Evolutionary conservation across 2,329 filamentous ascomycete species (phyloP).

Genomic region (Juglanconis sp.): DNA sequence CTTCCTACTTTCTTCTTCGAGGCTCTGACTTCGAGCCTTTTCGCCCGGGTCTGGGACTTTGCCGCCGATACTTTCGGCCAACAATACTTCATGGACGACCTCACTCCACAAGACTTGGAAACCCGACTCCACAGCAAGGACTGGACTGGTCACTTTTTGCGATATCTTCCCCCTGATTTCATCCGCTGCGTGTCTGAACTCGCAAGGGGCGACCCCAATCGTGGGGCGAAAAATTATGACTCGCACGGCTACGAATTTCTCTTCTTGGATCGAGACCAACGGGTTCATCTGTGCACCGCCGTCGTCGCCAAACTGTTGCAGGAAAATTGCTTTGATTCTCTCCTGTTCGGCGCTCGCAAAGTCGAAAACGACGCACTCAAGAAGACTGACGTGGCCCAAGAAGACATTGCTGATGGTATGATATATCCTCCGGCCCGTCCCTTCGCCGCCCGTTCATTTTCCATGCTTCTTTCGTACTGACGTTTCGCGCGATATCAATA

Average conservation of each 20-base stretch:
- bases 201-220: slow-evolving; percentile 13
- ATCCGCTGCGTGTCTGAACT: slow-evolving; percentile 11
- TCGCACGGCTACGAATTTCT: slow-evolving; percentile 12
- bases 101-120: background rate
- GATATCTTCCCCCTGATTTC: slow-evolving; percentile 12
- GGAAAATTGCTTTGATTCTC: slow-evolving; percentile 34
- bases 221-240: background rate
- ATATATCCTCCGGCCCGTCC: background rate
- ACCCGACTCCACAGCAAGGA: background rate
- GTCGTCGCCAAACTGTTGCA: slow-evolving; percentile 37
- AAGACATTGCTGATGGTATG: slow-evolving; percentile 3
- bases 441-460: too few species aligned
- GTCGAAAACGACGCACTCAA: slow-evolving; percentile 26
- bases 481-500: background rate
- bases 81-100: background rate
- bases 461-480: background rate
- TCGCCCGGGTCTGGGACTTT: slow-evolving; percentile 15
- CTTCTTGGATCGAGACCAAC: slow-evolving; percentile 7
- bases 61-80: slow-evolving; percentile 11
- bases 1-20: slow-evolving; percentile 16
- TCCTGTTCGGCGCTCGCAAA: slow-evolving; percentile 37
- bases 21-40: slow-evolving; percentile 9
- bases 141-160: slow-evolving; percentile 12
- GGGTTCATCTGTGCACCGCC: slow-evolving; percentile 31
- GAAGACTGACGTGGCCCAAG: slow-evolving; percentile 9